A percentile compares a stretch with the other conserved stretches of the same genome.
Evolutionary conservation across 1,139 yeast genomes (phyloP).

Genomic region (Yamadazyma mexicana): DNA sequence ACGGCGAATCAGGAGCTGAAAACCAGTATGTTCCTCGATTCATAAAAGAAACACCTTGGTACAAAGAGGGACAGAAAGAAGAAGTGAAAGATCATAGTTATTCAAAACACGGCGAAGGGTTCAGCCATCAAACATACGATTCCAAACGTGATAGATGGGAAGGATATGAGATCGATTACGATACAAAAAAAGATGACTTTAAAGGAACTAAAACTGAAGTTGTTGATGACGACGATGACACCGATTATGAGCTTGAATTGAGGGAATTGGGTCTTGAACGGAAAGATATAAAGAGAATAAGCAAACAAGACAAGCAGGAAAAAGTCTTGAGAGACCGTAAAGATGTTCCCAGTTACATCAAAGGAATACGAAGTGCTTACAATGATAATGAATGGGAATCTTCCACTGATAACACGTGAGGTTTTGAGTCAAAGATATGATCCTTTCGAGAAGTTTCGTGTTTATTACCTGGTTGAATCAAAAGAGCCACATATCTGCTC

Average conservation of each 20-base stretch:
- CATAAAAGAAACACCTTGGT: slow-evolving; percentile 15
- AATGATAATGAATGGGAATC: slow-evolving; percentile 10
- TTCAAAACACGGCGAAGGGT: slow-evolving; percentile 15
- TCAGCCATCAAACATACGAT: slow-evolving; percentile 49
- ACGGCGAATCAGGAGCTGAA: slow-evolving; percentile 3
- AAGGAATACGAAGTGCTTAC: slow-evolving; percentile 26
- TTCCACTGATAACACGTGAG: neutral
- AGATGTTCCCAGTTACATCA: slow-evolving; percentile 54
- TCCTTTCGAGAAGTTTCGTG: too few relatives aligned
- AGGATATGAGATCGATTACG: slow-evolving; percentile 62
- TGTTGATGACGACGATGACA: slow-evolving; percentile 33
- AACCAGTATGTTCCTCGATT: slow-evolving; percentile 21
- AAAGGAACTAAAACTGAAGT: neutral
- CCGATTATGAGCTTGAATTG: slow-evolving; percentile 50
- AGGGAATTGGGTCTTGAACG: slow-evolving; percentile 45
- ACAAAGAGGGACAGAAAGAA: slow-evolving; percentile 16
- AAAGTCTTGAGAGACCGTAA: slow-evolving; percentile 47
- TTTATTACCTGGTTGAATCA: too few relatives aligned
- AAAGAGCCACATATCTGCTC: too few relatives aligned
- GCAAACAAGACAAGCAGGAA: slow-evolving; percentile 37
- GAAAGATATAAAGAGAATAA: slow-evolving; percentile 25
- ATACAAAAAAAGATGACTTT: slow-evolving; percentile 27
- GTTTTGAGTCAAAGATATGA: too few relatives aligned
- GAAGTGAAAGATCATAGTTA: slow-evolving; percentile 33
- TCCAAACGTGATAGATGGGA: slow-evolving; percentile 78